Evolutionary conservation across 305 asterid species (phyloP).

Genomic region (Fraxinus floribunda): DNA sequence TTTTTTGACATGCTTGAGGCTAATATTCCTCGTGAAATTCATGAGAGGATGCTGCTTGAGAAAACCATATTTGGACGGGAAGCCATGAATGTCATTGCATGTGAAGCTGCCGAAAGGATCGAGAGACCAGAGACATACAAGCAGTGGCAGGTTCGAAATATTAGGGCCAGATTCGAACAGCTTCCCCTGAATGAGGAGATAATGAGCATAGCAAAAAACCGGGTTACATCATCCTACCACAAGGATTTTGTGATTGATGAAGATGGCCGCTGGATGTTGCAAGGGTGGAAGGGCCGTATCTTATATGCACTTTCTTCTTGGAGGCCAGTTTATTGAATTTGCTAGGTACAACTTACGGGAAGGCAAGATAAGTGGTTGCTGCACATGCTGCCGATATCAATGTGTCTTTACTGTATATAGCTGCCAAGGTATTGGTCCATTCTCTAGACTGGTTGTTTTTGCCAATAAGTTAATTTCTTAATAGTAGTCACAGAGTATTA

Average conservation of each 20-base stretch:
- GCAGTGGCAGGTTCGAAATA: conserved; percentile 79
- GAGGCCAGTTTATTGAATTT: conserved; percentile 42
- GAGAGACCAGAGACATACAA: conserved; percentile 95
- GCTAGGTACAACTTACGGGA: not conserved
- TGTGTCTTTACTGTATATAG: not conserved
- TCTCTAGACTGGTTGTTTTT: not conserved
- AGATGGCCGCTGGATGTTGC: conserved; percentile 79
- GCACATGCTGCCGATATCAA: not conserved
- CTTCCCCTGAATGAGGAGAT: conserved; percentile 71
- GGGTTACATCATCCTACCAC: conserved; percentile 48
- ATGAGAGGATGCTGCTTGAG: conserved; percentile 72
- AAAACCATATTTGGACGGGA: conserved; percentile 61
- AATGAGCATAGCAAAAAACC: conserved; percentile 35
- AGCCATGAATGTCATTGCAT: conserved; percentile 84
- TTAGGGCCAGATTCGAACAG: conserved; percentile 68
- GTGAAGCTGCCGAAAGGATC: conserved; percentile 82
- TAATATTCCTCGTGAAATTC: conserved; percentile 62
- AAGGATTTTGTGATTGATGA: conserved; percentile 77
- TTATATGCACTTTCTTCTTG: conserved; percentile 67
- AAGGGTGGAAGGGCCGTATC: conserved; percentile 94
- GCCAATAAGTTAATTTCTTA: not conserved
- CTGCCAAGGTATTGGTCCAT: conserved; percentile 22
- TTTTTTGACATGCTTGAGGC: conserved; percentile 78
- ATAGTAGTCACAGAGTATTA: not conserved
- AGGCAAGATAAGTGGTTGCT: conserved; percentile 1